phyloP scores from a whole-genome alignment of 257 asterid species.

The Plectranthus barbatus region DNA sequence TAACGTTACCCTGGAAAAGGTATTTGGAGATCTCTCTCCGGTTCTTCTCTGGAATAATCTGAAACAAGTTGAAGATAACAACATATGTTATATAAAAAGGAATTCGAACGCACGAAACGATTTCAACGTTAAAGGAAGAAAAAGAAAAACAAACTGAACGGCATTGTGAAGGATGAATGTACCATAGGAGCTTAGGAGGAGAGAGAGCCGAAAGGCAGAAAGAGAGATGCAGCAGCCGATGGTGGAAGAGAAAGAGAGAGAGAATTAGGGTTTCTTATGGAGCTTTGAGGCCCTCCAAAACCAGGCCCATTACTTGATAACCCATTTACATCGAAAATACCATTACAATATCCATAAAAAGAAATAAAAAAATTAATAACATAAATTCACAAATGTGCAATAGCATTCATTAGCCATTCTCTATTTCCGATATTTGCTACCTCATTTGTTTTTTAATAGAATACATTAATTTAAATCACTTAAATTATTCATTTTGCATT shows the following conservation, averaged over 20 bases:
- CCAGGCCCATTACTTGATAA: slow-evolving; percentile 3
- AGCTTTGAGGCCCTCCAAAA: slow-evolving; percentile 2
- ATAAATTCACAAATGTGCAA: too few relatives aligned
- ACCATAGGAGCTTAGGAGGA: slow-evolving; percentile 42
- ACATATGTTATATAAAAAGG: neutral
- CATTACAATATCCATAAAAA: too few relatives aligned
- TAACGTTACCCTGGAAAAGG: slow-evolving; percentile 62
- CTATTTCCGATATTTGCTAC: too few relatives aligned
- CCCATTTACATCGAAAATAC: too few relatives aligned
- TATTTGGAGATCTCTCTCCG: slow-evolving; percentile 87
- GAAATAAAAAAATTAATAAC: too few relatives aligned
- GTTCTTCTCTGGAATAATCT: slow-evolving; percentile 81
- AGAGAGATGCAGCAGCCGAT: slow-evolving; percentile 5
- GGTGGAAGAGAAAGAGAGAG: neutral
- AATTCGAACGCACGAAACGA: neutral
- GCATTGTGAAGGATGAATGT: neutral
- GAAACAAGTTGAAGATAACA: neutral
- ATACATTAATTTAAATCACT: too few relatives aligned
- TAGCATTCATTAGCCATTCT: too few relatives aligned
- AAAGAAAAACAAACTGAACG: neutral
- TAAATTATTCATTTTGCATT: too few relatives aligned
- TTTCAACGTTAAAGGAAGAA: too few relatives aligned
- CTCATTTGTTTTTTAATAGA: too few relatives aligned
- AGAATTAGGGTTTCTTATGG: slow-evolving; percentile 3
- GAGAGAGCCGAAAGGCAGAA: neutral